Base-by-base conservation (phyloP, 1,284 basidiomycete species). In the Puccinia hordei region DNA sequence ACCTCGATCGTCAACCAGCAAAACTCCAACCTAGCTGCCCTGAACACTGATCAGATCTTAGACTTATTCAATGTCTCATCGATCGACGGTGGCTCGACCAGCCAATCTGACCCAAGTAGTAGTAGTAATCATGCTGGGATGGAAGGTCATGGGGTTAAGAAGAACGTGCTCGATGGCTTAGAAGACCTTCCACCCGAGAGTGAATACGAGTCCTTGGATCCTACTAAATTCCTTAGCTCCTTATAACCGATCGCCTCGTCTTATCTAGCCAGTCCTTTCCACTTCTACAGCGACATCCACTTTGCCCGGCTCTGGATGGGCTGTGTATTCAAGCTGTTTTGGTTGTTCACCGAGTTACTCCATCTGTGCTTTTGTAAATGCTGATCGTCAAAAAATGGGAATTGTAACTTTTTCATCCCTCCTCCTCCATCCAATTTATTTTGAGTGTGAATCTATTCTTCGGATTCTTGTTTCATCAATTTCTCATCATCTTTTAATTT, bases 1-100 rank as follows among this genome's bases (percentile, higher is more conserved):
- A 92, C 94, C 84, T 95, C 95, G 8, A 91, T 99, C 81, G 93
- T 99, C 55, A 98, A 94, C 3, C 95, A 99, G 86, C 95, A 99
- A 86, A 99, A 99, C 86, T 89, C 94, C 1, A 94, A 94, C 44
- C 87, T 99, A 80, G 89, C 91, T 0, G 93, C 93, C 3, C 98
- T 99, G 95, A 95, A 97, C 84, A 98, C 97, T 0, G 95, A 98
- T 85, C 91, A 95, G 82, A 95, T 99, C 55, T 88, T 99, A 55
- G 97, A 99, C 86, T 89, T 99, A 61, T 99, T 99, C 89, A 90
- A 88, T 83, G 91, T 91, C 24, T 93, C 93, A 9, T 73, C 71
- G 35, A 22, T 15, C 35, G 71, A 59, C 38, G 22, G 17, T 35
- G 90, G 90, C 6, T 88, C 88, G 80, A 92, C 92, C 82, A 51